Base-by-base conservation (phyloP, 2,329 filamentous ascomycete genomes). In the Metarhizium humberi region DNA sequence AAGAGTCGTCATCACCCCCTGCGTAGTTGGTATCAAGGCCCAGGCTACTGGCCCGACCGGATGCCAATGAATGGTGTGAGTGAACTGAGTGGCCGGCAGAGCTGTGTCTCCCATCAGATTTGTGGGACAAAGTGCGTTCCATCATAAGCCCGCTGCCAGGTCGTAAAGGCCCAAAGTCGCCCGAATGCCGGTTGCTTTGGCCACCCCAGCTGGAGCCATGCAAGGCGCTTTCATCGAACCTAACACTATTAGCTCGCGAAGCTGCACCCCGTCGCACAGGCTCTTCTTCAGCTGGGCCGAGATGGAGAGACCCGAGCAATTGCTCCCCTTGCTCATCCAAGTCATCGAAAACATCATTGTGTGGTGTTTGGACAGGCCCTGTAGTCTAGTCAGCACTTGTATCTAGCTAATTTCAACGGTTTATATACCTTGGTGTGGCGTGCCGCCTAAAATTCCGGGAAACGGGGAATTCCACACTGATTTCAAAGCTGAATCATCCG, bases 401-500 rank as follows among this genome's bases (percentile, higher is more conserved):
- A 30, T 14, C 20, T 8, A 14, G 10, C 7, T 30, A 8, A 16
- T 16, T 11, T 13, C 20, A 29, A 16, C 6, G 16, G 38, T 48
- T 11, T 10, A 30, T 11, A 49, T 55, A 95, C 92, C 90, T 75
- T 95, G 88, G 68, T 95, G 88, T 54, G 91, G 87, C 49, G 90
- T 92, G 54, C 89, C 88, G 62, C 87, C 85, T 56, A 95, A 71
- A 43, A 91, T 84, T 60, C 86, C 86, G n/a, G 92, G 91, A 67
- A 96, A 96, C 16, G 92, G 92, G 55, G 92, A 95, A 60, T 87
- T 86, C 94, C 94, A 99, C 55, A 95, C 88, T 58, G 88, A 95
- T 71, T 92, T 95, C 57, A 87, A 72, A 36, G 81, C 79, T 51
- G 81, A 80, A 71, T 87, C 82, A 61, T 86, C 84, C 38, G 83